A percentile compares a stretch with the other conserved stretches of the same genome.
These are phyloP conservation scores for Phoma sp. DNA, from an alignment of 2,329 filamentous ascomycete species.

Conservation along the genomic window DNA sequence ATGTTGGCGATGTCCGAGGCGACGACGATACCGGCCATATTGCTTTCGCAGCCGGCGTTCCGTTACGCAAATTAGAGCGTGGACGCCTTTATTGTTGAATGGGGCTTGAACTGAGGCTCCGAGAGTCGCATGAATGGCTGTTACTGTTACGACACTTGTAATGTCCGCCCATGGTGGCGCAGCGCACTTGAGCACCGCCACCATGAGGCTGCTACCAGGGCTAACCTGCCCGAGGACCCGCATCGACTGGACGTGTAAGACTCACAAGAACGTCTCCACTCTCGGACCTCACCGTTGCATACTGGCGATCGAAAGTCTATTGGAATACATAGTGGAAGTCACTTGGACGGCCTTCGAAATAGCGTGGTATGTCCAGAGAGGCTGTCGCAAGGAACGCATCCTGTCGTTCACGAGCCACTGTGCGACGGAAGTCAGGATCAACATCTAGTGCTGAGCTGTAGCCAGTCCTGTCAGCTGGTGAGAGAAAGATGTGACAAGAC, in stretches of 20 bases:
- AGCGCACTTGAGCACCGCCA: constrained; percentile 14
- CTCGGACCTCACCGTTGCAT: background rate
- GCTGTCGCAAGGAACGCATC: constrained; percentile 2
- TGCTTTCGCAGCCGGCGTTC: constrained; percentile 43
- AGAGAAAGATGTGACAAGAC: constrained; percentile 26
- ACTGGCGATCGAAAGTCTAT: background rate
- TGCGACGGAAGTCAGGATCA: constrained; percentile 3
- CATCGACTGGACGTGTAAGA: background rate
- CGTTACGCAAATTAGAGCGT: constrained; percentile 36
- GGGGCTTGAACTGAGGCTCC: background rate
- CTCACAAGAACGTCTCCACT: background rate
- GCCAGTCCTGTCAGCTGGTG: constrained; percentile 24
- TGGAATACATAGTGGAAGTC: background rate
- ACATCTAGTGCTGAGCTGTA: constrained; percentile 11
- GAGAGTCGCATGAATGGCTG: constrained; percentile 2
- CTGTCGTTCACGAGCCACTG: background rate
- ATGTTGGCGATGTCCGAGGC: constrained; percentile 41
- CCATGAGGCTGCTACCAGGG: background rate
- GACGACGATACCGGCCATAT: constrained; percentile 45
- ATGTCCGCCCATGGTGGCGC: constrained; percentile 24
- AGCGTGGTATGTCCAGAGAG: constrained; percentile 3
- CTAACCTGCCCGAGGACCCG: background rate
- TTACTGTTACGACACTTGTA: constrained; percentile 4
- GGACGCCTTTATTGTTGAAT: constrained; percentile 36
- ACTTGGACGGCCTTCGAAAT: constrained; percentile 11